Conservation (phyloP, 805 yeast species). For the Brettanomyces nanus region DNA sequence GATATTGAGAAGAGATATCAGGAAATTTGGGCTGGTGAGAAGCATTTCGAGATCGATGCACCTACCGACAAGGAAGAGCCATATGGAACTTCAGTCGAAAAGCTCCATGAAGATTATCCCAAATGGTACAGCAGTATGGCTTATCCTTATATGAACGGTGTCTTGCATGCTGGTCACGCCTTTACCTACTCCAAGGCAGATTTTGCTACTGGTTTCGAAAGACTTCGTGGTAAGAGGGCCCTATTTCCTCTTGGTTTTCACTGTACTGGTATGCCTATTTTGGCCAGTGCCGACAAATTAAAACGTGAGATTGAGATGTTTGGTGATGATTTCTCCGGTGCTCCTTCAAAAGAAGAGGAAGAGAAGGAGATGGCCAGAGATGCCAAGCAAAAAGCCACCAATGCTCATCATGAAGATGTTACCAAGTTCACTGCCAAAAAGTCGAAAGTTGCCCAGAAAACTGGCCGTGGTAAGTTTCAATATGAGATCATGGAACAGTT, state of each 20-base stretch:
- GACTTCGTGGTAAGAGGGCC: constrained; percentile 90
- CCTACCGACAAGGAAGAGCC: constrained; percentile 64
- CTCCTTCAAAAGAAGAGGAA: constrained; percentile 55
- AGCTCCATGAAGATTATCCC: constrained; percentile 71
- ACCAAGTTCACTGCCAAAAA: constrained; percentile 90
- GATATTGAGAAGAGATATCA: constrained; percentile 87
- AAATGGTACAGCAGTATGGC: constrained; percentile 93
- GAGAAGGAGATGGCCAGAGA: constrained; percentile 26
- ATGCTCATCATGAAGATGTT: constrained; percentile 55
- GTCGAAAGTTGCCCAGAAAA: constrained; percentile 88
- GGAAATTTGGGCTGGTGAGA: constrained; percentile 78
- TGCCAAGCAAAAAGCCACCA: constrained; percentile 24
- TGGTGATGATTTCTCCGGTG: constrained; percentile 70
- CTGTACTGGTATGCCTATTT: constrained; percentile 99
- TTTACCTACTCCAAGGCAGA: constrained; percentile 93
- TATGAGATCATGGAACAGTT: constrained; percentile 93
- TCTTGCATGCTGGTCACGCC: constrained; percentile 93
- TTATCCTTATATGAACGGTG: constrained; percentile 98
- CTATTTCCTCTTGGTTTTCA: constrained; percentile 96
- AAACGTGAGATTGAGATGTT: constrained; percentile 87
- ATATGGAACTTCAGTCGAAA: constrained; percentile 50
- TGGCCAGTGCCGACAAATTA: constrained; percentile 92
- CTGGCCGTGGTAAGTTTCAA: constrained; percentile 91
- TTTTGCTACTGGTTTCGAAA: constrained; percentile 85
- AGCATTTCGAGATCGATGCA: constrained; percentile 80